A percentile compares a stretch with the other conserved stretches of the same genome.
These are phyloP conservation scores for Tilletia setariae DNA, from an alignment of 1,284 basidiomycete genomes.

Conservation along the genomic window DNA sequence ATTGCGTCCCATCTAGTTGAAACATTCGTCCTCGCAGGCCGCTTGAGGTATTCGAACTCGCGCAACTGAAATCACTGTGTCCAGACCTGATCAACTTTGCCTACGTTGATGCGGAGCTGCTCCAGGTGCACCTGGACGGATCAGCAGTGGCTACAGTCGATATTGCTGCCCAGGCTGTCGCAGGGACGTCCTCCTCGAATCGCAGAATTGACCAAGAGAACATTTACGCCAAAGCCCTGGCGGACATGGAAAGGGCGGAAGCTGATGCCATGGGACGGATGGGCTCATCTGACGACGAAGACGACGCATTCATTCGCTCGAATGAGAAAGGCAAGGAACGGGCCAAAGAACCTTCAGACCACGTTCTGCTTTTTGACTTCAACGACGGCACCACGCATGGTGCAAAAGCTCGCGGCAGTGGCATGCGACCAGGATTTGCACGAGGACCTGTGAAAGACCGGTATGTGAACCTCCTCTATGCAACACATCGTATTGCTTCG, in stretches of 20 bases:
- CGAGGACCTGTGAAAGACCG: neutral
- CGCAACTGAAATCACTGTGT: constrained; percentile 82
- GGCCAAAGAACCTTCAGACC: constrained; percentile 38
- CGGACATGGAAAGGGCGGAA: constrained; percentile 22
- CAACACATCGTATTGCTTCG: neutral
- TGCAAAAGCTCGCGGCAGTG: constrained; percentile 53
- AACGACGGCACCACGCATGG: constrained; percentile 53
- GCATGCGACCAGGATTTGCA: constrained; percentile 18
- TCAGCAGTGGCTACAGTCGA: constrained; percentile 25
- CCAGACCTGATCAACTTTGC: constrained; percentile 78
- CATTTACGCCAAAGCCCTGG: constrained; percentile 30
- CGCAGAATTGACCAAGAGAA: constrained; percentile 25
- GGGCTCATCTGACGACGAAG: neutral
- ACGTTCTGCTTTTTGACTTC: constrained; percentile 55
- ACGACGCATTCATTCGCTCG: constrained; percentile 5
- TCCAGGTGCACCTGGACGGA: constrained; percentile 62
- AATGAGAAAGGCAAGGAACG: constrained; percentile 34
- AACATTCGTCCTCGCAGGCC: constrained; percentile 60
- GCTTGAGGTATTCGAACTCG: constrained; percentile 72
- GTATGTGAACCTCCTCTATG: neutral
- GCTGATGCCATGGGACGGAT: neutral
- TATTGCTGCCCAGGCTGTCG: constrained; percentile 21
- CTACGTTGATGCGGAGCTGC: constrained; percentile 69
- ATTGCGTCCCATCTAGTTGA: neutral
- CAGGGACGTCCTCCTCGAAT: constrained; percentile 11